Evolutionary conservation across 1,284 basidiomycete genomes (phyloP).

Genomic region (Cutaneotrichosporon sp.): DNA sequence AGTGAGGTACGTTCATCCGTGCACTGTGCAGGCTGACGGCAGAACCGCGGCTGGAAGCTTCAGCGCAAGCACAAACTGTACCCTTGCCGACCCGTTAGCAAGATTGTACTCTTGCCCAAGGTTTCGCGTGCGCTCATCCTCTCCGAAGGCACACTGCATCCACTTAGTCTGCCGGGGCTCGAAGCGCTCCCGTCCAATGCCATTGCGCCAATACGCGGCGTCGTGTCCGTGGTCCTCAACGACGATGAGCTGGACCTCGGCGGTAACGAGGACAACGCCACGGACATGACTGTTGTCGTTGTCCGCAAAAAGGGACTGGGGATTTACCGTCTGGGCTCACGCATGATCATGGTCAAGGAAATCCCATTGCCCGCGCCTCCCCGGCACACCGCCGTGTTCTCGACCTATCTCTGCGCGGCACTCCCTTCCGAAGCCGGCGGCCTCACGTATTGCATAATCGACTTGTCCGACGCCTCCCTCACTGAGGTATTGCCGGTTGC

Average conservation of each 20-base stretch:
- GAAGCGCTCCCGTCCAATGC: conserved; percentile 58
- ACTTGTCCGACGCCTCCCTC: conserved; percentile 63
- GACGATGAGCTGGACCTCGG: conserved; percentile 61
- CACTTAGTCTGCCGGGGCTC: conserved; percentile 71
- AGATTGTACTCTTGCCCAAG: conserved; percentile 69
- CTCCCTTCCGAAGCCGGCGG: conserved; percentile 50
- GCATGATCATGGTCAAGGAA: conserved; percentile 64
- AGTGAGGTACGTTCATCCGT: conserved; percentile 23
- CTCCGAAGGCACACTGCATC: conserved; percentile 67
- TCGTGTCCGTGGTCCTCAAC: conserved; percentile 71
- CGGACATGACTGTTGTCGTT: conserved; percentile 69
- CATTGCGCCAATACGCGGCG: conserved; percentile 71
- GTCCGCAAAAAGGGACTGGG: conserved; percentile 66
- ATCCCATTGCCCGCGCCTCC: conserved; percentile 67
- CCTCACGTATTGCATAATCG: conserved; percentile 63
- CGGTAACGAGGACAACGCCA: conserved; percentile 50
- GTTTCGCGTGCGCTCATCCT: conserved; percentile 49
- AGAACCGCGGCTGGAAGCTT: conserved; percentile 38
- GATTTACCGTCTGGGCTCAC: conserved; percentile 61
- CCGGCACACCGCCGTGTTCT: conserved; percentile 60
- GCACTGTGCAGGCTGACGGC: conserved; percentile 1
- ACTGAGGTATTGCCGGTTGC: conserved; percentile 70
- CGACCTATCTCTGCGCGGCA: conserved; percentile 66
- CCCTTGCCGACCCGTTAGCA: conserved; percentile 57
- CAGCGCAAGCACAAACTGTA: conserved; percentile 42